These are phyloP conservation scores for Saururus chinensis DNA, from an alignment of 164 flowering plant genomes.

Conservation along the genomic window DNA sequence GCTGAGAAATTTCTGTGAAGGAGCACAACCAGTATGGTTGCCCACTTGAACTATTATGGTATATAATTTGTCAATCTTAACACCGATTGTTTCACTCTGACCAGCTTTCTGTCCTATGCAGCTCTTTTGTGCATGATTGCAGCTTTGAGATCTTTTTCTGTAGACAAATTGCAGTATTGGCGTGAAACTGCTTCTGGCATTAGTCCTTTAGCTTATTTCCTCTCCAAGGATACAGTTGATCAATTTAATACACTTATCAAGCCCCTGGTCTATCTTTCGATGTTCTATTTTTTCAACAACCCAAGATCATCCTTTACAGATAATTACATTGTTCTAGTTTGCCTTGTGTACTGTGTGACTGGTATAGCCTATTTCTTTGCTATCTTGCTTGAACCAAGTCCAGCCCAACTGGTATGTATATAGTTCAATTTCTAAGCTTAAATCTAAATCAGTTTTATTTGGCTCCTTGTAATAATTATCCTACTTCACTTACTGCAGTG, in stretches of 20 bases:
- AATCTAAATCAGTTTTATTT: not conserved
- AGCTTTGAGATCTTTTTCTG: conserved; percentile 82
- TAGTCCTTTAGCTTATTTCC: conserved; percentile 81
- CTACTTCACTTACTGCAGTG: conserved; percentile 40
- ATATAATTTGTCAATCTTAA: not conserved
- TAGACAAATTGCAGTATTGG: conserved; percentile 85
- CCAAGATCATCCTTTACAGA: conserved; percentile 77
- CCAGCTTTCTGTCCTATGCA: conserved; percentile 17
- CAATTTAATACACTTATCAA: conserved; percentile 74
- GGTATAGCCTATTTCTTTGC: conserved; percentile 86
- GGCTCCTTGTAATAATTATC: not conserved
- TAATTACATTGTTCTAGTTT: conserved; percentile 62
- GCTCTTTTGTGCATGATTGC: conserved; percentile 83
- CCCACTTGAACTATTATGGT: no score
- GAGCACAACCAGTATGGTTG: no score
- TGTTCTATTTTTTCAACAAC: conserved; percentile 97
- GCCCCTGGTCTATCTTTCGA: conserved; percentile 87
- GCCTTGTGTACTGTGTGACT: conserved; percentile 92
- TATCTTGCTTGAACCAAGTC: conserved; percentile 63
- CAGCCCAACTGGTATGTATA: conserved; percentile 77
- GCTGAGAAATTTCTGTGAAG: not conserved
- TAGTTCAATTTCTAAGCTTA: not conserved
- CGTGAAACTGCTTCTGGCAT: conserved; percentile 88
- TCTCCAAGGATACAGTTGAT: conserved; percentile 80
- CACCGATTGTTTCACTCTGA: conserved; percentile 6